phyloP scores from a whole-genome alignment of 305 asterid genomes.

The Plantago lanceolata region DNA sequence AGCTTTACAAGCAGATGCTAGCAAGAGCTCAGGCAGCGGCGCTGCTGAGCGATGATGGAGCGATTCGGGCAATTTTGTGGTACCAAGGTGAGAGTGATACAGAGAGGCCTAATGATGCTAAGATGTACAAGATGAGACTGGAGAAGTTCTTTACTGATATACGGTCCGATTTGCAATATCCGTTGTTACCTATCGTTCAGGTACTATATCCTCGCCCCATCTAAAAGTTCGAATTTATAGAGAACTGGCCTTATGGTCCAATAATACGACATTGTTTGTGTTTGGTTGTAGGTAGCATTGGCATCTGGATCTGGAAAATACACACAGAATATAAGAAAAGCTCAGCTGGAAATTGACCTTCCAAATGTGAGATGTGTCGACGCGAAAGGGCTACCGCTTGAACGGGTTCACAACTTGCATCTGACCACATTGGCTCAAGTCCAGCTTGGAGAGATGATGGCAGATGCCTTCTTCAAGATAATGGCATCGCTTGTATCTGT shows the following conservation, averaged over 20 bases:
- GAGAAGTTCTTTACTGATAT: constrained; percentile 31
- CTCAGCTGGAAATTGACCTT: constrained; percentile 38
- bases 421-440: constrained; percentile 43
- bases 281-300: constrained; percentile 38
- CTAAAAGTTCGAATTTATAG: too few species aligned
- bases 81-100: constrained; percentile 75
- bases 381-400: constrained; percentile 40
- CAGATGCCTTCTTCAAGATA: constrained; percentile 38
- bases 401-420: constrained; percentile 40
- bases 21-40: constrained; percentile 34
- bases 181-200: constrained; percentile 29
- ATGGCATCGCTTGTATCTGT: neutral
- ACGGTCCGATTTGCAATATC: constrained; percentile 37
- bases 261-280: neutral
- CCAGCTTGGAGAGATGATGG: constrained; percentile 45
- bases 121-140: constrained; percentile 31
- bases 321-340: constrained; percentile 34
- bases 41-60: constrained; percentile 36
- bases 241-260: too few species aligned
- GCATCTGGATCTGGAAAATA: constrained; percentile 48
- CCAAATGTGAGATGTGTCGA: constrained; percentile 45
- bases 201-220: neutral
- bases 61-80: constrained; percentile 46
- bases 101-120: constrained; percentile 25
- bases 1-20: constrained; percentile 32